A percentile compares a stretch with the other conserved stretches of the same genome.
Conservation (phyloP, 495 filamentous ascomycete genomes). For the Neurospora sublineolata region DNA sequence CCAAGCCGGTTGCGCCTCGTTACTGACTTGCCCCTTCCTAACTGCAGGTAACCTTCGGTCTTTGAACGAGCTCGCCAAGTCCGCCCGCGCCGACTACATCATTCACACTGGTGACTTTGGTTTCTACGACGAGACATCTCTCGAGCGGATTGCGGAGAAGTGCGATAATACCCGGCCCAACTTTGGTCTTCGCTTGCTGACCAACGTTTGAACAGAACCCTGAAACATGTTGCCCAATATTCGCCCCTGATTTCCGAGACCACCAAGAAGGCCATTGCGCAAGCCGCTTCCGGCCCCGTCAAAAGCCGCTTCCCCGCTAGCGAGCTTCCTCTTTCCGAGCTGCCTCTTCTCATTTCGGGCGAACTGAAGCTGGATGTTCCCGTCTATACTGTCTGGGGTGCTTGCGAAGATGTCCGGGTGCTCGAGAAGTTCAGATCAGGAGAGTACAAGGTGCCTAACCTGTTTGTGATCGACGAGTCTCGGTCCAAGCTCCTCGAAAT, state of each 20-base stretch:
- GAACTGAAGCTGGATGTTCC: conserved; percentile 84
- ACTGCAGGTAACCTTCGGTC: conserved; percentile 78
- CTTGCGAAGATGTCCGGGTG: conserved; percentile 96
- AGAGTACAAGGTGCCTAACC: conserved; percentile 95
- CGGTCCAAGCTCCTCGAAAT: conserved; percentile 89
- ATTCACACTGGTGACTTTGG: conserved; percentile 99
- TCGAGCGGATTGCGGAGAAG: conserved; percentile 99
- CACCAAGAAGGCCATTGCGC: conserved; percentile 71
- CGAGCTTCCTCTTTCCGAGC: conserved; percentile 87
- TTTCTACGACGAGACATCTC: conserved; percentile 92
- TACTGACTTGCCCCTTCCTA: conserved; percentile 7
- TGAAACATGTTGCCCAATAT: conserved; percentile 97
- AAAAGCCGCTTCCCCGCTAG: conserved; percentile 69
- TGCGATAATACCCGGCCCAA: conserved; percentile 36
- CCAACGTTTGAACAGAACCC: conserved; percentile 49
- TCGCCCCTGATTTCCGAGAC: conserved; percentile 83
- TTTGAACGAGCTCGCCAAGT: conserved; percentile 88
- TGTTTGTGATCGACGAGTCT: conserved; percentile 97
- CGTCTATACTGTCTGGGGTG: conserved; percentile 98
- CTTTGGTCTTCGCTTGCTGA: conserved; percentile 7
- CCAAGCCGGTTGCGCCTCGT: not conserved
- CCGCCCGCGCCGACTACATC: conserved; percentile 88
- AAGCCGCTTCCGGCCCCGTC: conserved; percentile 49
- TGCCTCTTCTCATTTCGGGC: conserved; percentile 82
- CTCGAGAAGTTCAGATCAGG: conserved; percentile 95